Evolutionary conservation across 371 early-diverging fungal genomes (phyloP).

Genomic region (Synchytrium microbalum): DNA sequence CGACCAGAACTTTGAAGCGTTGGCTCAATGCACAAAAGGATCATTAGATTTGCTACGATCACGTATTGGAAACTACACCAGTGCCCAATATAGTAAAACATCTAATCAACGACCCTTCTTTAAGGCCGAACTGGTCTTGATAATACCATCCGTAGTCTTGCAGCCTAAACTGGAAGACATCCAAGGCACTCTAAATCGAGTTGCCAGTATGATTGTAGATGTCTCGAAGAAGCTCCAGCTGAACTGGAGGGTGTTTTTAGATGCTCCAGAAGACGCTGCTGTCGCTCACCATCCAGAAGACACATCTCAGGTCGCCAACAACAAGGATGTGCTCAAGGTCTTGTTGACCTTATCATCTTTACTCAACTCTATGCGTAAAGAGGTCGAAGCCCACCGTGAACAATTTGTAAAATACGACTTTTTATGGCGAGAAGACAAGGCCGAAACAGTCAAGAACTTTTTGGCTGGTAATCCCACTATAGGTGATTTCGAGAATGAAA

Average conservation of each 20-base stretch:
- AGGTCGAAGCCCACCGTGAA: constrained; percentile 50
- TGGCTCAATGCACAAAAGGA: constrained; percentile 50
- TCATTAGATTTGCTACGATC: constrained; percentile 44
- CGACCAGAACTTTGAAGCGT: constrained; percentile 47
- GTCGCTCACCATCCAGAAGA: constrained; percentile 40
- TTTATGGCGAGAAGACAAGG: constrained; percentile 54
- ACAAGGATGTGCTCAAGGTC: constrained; percentile 54
- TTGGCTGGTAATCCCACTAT: constrained; percentile 43
- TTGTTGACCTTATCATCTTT: constrained; percentile 41
- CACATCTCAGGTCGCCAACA: constrained; percentile 49
- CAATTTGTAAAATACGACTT: constrained; percentile 52
- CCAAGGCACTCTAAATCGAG: constrained; percentile 46
- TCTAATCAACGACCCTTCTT: constrained; percentile 48
- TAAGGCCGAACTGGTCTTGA: constrained; percentile 46
- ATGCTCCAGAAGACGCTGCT: constrained; percentile 34
- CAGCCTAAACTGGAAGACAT: constrained; percentile 58
- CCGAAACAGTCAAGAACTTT: constrained; percentile 48
- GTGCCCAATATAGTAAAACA: constrained; percentile 41
- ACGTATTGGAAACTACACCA: constrained; percentile 45
- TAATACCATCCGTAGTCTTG: constrained; percentile 51
- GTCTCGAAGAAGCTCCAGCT: constrained; percentile 43
- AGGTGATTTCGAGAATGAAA: constrained; percentile 51
- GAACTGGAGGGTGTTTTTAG: constrained; percentile 43
- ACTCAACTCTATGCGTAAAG: constrained; percentile 53
- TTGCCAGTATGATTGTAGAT: constrained; percentile 44